Evolutionary conservation across 371 early-diverging fungal genomes (phyloP).

Genomic region (Phascolomyces articulosus): DNA sequence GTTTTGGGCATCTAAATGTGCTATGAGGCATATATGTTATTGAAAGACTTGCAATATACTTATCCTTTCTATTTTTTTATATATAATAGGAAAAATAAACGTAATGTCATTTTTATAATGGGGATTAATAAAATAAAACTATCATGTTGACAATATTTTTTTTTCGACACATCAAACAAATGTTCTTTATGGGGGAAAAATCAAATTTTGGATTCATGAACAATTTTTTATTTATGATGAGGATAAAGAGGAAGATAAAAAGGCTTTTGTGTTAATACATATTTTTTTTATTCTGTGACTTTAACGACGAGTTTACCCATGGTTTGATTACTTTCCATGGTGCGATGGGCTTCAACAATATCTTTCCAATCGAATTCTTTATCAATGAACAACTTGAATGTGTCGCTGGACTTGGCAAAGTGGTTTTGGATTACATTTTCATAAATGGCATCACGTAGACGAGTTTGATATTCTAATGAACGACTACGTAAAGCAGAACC

Average conservation of each 20-base stretch:
- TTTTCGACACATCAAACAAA: slow-evolving; percentile 1
- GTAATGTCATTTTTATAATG: background rate
- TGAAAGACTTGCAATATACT: too few species aligned
- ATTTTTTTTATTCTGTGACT: slow-evolving; percentile 21
- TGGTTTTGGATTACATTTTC: slow-evolving; percentile 50
- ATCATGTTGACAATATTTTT: background rate
- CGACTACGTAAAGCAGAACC: slow-evolving; percentile 76
- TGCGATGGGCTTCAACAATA: slow-evolving; percentile 65
- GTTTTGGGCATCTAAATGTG: too few species aligned
- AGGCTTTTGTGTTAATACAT: too few species aligned
- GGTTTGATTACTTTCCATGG: slow-evolving; percentile 66
- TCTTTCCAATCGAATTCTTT: slow-evolving; percentile 68
- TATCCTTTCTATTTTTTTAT: background rate
- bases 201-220: too few species aligned
- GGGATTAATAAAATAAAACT: slow-evolving; percentile 1
- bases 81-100: slow-evolving; percentile 1
- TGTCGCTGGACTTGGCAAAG: slow-evolving; percentile 35
- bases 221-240: too few species aligned
- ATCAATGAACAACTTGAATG: slow-evolving; percentile 58
- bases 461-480: slow-evolving; percentile 61
- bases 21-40: too few species aligned
- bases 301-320: slow-evolving; percentile 64
- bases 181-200: too few species aligned
- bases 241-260: too few species aligned
- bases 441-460: slow-evolving; percentile 52